Base-by-base conservation (phyloP, 805 yeast genomes). In the Hanseniaspora guilliermondii region DNA sequence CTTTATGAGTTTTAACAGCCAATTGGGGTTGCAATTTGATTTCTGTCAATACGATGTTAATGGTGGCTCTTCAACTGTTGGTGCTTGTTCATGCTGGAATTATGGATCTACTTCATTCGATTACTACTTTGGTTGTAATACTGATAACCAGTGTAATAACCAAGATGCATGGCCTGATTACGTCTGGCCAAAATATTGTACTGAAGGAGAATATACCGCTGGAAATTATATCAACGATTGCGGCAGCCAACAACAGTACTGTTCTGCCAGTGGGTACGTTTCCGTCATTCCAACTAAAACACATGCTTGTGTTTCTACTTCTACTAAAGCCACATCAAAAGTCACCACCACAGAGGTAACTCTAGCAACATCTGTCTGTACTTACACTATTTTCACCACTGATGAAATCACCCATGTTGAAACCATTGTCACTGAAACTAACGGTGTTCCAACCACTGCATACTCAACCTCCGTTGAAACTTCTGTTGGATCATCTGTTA, bases 1-100 rank as follows among this genome's bases (percentile, higher is more conserved):
- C 6, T 5, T 16, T 24, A 16, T 47, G 37, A 6, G 8, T 7
- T 36, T 36, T 16, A 32, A 32, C 22, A 36, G n/a, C 17, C 49
- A 47, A 22, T 17, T 47, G 8, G 56, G 56, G 41, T 48, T 53
- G 11, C 56, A 53, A 37, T 53, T 53, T 36, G 56, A 53, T 30
- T 53, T 46, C 46, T 53, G 56, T 22, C 52, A 53, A 48, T 42
- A 42, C 11, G 21, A 32, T 33, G 22, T 33, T 17, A 40, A 40
- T 27, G 46, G 44, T 6, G 38, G 40, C 4, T 42, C 48, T 27
- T 24, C 44, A 12, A 25, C 48, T 5, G 38, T 32, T 19, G 54
- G 54, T 50, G 54, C 54, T 21, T 50, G 54, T 37, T 24, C 45
- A 16, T 49, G 47, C 37, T 53, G 56, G 56, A 19, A 42, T 16